Conservation (phyloP, 495 filamentous ascomycete genomes). For the Xylaria venustula region DNA sequence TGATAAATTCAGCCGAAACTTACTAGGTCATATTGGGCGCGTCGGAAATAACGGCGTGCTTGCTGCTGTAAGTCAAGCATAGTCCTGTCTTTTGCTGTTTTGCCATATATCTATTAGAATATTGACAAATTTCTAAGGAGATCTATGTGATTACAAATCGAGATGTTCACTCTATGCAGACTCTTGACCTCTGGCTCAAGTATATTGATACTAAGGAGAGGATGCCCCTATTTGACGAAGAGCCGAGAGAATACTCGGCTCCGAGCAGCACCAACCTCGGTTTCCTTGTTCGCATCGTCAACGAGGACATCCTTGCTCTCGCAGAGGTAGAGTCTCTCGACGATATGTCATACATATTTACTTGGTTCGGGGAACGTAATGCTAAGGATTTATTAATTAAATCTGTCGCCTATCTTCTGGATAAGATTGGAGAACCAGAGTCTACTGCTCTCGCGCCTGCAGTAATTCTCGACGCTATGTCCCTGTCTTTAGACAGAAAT, state of each 20-base stretch:
- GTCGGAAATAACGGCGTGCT: slow-evolving; percentile 41
- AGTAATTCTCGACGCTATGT: slow-evolving; percentile 16
- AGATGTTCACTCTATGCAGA: slow-evolving; percentile 43
- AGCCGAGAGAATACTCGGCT: slow-evolving; percentile 39
- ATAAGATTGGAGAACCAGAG: slow-evolving; percentile 11
- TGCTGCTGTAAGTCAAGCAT: slow-evolving; percentile 34
- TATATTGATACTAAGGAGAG: slow-evolving; percentile 45
- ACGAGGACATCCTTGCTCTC: slow-evolving; percentile 25
- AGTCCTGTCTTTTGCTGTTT: too few species aligned
- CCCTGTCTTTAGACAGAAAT: slow-evolving; percentile 17
- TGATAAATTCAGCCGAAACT: slow-evolving; percentile 42
- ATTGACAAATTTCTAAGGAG: slow-evolving; percentile 31
- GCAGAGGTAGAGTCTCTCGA: slow-evolving; percentile 19
- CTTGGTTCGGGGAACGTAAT: slow-evolving; percentile 30
- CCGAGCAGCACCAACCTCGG: slow-evolving; percentile 32
- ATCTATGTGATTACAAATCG: slow-evolving; percentile 54
- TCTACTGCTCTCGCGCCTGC: neutral
- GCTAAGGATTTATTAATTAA: slow-evolving; percentile 26
- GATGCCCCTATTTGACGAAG: slow-evolving; percentile 43
- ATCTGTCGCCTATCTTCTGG: slow-evolving; percentile 24
- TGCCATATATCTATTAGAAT: too few species aligned
- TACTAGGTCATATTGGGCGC: slow-evolving; percentile 42
- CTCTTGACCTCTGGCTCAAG: slow-evolving; percentile 50
- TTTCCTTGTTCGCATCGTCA: slow-evolving; percentile 33
- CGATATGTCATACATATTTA: slow-evolving; percentile 23